Evolutionary conservation across 2,329 filamentous ascomycete genomes (phyloP), one percentile per base, ranked within the genome.

Genomic region (Talaromyces sp.): DNA sequence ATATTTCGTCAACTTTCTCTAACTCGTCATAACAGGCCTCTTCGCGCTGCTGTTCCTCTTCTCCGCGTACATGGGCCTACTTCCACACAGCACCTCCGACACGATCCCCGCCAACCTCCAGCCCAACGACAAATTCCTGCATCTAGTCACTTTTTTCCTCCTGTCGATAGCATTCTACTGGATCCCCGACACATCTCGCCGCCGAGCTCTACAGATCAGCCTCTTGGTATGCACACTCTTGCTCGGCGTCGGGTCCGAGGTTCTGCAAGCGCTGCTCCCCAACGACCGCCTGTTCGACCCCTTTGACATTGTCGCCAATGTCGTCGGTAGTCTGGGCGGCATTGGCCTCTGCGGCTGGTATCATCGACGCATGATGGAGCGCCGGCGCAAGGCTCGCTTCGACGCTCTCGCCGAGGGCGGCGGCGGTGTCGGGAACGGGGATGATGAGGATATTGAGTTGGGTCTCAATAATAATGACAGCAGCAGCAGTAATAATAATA

Each of bases 291-390:
- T 82, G 16, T 89, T 89, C 70, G 95, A 99, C 71, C 79, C 89
- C 56, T 91, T 89, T 71, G 92, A 98, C 73, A 91, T 99, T 64
- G 81, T 92, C 59, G 92, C 93, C 71, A 99, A 99, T 74, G 77
- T 96, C 0, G 79, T 91, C 47, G 95, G 95, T 50, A 94, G 90
- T 65, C 76, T 90, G 14, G 79, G 82, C 0, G 92, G 86, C 0
- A 73, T 97, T 23, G 88, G 83, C 0, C 74, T 96, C 23, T 96
- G 91, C 73, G 88, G 87, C 61, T 94, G 91, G 90, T 99, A 99
- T 74, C 95, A 99, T 78, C 89, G 90, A 72, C 89, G 95, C 63
- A 98, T 98, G 92, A 81, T 98, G 44, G 94, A 98, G 76, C 85
- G 95, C 65, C 91, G 90, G 73, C 85, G 93, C 63, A 81, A 86